Conservation (phyloP, 1,284 basidiomycete genomes). For the Heterobasidion occidentale region DNA sequence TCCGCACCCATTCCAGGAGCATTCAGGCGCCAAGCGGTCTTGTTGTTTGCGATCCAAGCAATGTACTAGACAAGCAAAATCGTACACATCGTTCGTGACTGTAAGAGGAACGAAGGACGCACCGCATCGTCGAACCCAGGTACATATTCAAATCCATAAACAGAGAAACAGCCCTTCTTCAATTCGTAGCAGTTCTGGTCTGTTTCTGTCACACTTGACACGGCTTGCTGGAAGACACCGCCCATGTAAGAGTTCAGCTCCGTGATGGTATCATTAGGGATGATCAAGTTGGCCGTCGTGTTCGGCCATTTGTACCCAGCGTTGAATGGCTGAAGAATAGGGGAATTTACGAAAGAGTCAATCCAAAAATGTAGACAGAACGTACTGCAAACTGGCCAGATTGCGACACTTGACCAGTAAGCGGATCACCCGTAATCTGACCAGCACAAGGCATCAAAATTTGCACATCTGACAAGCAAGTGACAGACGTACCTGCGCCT, state of each 20-base stretch:
- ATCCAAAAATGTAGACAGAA: background rate
- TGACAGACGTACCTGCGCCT: slow-evolving; percentile 26
- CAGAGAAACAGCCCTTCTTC: slow-evolving; percentile 33
- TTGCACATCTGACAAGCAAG: background rate
- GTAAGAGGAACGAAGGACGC: background rate
- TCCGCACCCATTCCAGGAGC: slow-evolving; percentile 70
- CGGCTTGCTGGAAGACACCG: slow-evolving; percentile 46
- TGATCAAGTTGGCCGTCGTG: slow-evolving; percentile 33
- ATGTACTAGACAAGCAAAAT: slow-evolving; percentile 49
- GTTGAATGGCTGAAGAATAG: slow-evolving; percentile 36
- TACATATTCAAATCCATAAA: slow-evolving; percentile 60
- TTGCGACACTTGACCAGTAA: slow-evolving; percentile 33
- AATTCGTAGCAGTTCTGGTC: slow-evolving; percentile 8
- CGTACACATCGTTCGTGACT: background rate
- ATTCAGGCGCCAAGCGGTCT: slow-evolving; percentile 71
- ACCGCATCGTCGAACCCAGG: slow-evolving; percentile 34
- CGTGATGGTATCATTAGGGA: slow-evolving; percentile 35
- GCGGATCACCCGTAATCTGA: slow-evolving; percentile 19
- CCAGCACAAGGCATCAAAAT: background rate
- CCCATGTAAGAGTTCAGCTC: slow-evolving; percentile 45
- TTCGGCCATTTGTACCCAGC: slow-evolving; percentile 31
- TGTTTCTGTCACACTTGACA: slow-evolving; percentile 11
- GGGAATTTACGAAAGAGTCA: background rate
- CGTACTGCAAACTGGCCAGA: slow-evolving; percentile 36
- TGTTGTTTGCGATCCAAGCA: slow-evolving; percentile 64